phyloP scores from a whole-genome alignment of 2,329 filamentous ascomycete species.

The Cadophora sp. region DNA sequence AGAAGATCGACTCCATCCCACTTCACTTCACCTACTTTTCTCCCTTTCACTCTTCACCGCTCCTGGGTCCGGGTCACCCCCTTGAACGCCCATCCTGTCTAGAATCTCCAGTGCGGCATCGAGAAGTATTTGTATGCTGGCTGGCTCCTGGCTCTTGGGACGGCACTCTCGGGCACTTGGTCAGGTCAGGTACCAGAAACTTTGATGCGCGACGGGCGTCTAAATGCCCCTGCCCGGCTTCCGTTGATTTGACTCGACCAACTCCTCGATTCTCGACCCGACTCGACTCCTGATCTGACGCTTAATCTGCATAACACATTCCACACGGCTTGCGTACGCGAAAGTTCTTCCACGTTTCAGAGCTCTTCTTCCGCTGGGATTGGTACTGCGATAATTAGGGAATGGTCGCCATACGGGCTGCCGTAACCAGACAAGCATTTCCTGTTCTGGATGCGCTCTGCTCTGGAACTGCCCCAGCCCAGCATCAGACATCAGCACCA shows the following conservation, averaged over 20 bases:
- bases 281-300: slow-evolving; percentile 1
- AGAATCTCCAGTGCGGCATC: slow-evolving; percentile 4
- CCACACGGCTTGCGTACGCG: slow-evolving; percentile 25
- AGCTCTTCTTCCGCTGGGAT: slow-evolving; percentile 14
- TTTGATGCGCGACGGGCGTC: slow-evolving; percentile 26
- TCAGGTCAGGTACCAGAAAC: slow-evolving; percentile 30
- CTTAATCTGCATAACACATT: slow-evolving; percentile 33
- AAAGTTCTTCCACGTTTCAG: slow-evolving; percentile 28
- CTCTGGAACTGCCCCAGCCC: slow-evolving; percentile 13
- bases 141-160: slow-evolving; percentile 7
- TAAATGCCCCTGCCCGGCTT: slow-evolving; percentile 6
- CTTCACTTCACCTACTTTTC: background rate
- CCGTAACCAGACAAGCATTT: slow-evolving; percentile 18
- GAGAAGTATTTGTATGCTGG: background rate
- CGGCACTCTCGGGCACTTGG: slow-evolving; percentile 12
- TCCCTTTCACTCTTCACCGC: slow-evolving; percentile 8
- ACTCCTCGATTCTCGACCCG: slow-evolving; percentile 13
- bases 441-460: slow-evolving; percentile 16
- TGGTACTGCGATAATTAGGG: background rate
- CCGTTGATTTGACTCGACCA: slow-evolving; percentile 19
- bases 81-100: background rate
- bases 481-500: background rate
- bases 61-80: slow-evolving; percentile 7
- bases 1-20: background rate
- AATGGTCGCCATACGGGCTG: slow-evolving; percentile 20